Evolutionary conservation across 1,284 basidiomycete genomes (phyloP).

Genomic region (Chalciporus sp.): DNA sequence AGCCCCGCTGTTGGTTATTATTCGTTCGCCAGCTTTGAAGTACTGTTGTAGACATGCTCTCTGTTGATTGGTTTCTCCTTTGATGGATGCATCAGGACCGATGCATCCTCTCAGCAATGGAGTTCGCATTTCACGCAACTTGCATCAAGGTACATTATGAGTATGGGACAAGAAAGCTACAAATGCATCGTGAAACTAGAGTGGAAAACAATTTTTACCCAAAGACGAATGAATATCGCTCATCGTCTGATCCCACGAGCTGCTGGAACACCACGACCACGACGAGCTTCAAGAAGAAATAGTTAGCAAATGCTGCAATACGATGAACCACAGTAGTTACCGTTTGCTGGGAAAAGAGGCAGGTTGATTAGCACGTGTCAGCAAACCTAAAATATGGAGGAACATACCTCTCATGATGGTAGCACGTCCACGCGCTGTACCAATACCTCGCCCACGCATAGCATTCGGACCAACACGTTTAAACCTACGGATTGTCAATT

Average conservation of each 20-base stretch:
- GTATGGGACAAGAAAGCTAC: slow-evolving; percentile 16
- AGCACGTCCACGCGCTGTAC: slow-evolving; percentile 93
- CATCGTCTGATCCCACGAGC: slow-evolving; percentile 78
- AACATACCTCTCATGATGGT: slow-evolving; percentile 90
- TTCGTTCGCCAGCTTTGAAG: not conserved
- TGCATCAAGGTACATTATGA: slow-evolving; percentile 10
- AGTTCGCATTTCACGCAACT: not conserved
- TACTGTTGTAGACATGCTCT: not conserved
- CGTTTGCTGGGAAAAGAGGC: slow-evolving; percentile 53
- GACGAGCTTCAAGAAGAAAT: slow-evolving; percentile 58
- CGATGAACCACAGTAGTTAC: slow-evolving; percentile 38
- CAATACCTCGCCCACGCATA: slow-evolving; percentile 98
- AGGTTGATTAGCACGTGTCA: slow-evolving; percentile 15
- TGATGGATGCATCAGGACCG: too few species aligned
- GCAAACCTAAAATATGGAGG: slow-evolving; percentile 7
- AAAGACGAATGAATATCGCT: slow-evolving; percentile 21
- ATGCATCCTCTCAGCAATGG: too few species aligned
- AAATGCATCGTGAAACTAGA: slow-evolving; percentile 11
- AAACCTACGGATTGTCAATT: slow-evolving; percentile 67
- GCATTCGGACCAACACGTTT: slow-evolving; percentile 98
- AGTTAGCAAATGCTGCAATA: slow-evolving; percentile 12
- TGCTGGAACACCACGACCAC: slow-evolving; percentile 77
- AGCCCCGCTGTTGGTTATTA: not conserved
- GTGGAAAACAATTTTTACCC: slow-evolving; percentile 9
- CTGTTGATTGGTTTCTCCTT: not conserved